Evolutionary conservation across 2,329 filamentous ascomycete genomes (phyloP).

Genomic region (Clonostachys rhizophaga): DNA sequence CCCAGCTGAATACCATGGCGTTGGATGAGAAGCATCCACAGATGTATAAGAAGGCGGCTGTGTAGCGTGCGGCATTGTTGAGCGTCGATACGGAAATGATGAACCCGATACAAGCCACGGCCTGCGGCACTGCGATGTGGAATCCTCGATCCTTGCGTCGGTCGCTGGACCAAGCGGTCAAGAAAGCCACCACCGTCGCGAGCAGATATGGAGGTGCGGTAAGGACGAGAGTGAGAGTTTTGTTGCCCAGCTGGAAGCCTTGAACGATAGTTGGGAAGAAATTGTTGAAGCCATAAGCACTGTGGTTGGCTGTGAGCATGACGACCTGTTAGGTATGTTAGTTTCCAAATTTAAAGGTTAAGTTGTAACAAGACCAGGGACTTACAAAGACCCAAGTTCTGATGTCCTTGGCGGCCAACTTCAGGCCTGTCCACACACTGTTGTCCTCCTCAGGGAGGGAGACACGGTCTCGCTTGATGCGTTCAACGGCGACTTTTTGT

Average conservation of each 20-base stretch:
- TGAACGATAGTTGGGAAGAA: slow-evolving; percentile 46
- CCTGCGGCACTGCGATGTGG: slow-evolving; percentile 52
- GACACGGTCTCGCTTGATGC: slow-evolving; percentile 12
- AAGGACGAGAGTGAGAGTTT: slow-evolving; percentile 45
- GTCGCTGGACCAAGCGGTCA: slow-evolving; percentile 57
- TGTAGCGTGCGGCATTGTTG: slow-evolving; percentile 36
- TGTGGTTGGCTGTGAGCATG: slow-evolving; percentile 6
- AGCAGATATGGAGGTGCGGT: slow-evolving; percentile 54
- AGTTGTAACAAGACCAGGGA: background rate
- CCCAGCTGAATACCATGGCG: slow-evolving; percentile 10
- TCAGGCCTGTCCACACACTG: slow-evolving; percentile 9
- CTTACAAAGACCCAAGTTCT: slow-evolving; percentile 15
- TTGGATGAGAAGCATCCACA: slow-evolving; percentile 10
- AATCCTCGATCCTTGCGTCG: slow-evolving; percentile 56
- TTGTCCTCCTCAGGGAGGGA: slow-evolving; percentile 8
- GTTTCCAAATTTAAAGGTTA: background rate
- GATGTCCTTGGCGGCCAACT: slow-evolving; percentile 11
- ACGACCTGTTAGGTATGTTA: background rate
- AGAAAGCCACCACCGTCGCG: slow-evolving; percentile 48
- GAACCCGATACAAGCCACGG: slow-evolving; percentile 49
- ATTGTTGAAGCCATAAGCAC: slow-evolving; percentile 24
- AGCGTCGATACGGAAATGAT: slow-evolving; percentile 55
- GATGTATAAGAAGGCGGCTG: slow-evolving; percentile 11
- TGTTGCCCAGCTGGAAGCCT: slow-evolving; percentile 49
- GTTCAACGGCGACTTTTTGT: slow-evolving; percentile 6